Evolutionary conservation across 1,284 basidiomycete species (phyloP).

Genomic region (Cryptococcus maquisensis): DNA sequence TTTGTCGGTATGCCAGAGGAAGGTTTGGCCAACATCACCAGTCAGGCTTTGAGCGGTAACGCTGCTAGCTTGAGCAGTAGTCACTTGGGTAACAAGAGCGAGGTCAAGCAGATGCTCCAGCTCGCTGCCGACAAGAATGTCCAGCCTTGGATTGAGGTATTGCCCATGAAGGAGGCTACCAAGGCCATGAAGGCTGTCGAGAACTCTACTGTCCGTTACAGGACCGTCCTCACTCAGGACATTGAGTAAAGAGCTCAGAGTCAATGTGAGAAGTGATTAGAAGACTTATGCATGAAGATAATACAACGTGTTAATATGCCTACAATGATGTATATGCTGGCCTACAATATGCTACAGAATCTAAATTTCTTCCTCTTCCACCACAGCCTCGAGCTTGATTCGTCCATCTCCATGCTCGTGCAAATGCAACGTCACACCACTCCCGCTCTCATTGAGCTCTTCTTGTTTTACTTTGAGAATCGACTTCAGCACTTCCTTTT

Average conservation of each 20-base stretch:
- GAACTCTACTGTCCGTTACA: slow-evolving; percentile 55
- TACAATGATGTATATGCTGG: neutral
- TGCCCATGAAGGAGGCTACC: slow-evolving; percentile 57
- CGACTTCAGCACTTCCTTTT: slow-evolving; percentile 9
- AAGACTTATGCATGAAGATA: neutral
- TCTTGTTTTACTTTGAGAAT: slow-evolving; percentile 2
- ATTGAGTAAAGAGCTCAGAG: neutral
- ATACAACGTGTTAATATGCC: neutral
- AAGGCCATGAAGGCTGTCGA: slow-evolving; percentile 56
- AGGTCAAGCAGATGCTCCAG: slow-evolving; percentile 56
- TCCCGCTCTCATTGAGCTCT: slow-evolving; percentile 3
- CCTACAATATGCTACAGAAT: slow-evolving; percentile 1
- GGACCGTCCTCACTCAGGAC: slow-evolving; percentile 53
- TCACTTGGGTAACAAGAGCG: slow-evolving; percentile 61
- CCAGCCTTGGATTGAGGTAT: slow-evolving; percentile 51
- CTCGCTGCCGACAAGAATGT: slow-evolving; percentile 57
- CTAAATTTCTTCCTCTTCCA: slow-evolving; percentile 13
- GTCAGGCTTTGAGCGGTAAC: slow-evolving; percentile 20
- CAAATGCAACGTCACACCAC: slow-evolving; percentile 3
- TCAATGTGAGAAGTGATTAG: neutral
- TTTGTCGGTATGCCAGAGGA: slow-evolving; percentile 52
- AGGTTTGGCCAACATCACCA: slow-evolving; percentile 19
- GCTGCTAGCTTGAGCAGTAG: slow-evolving; percentile 38
- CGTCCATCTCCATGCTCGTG: slow-evolving; percentile 4
- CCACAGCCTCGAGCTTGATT: slow-evolving; percentile 14